Evolutionary conservation across 108 stramenopile genomes (phyloP).

Genomic region (Nitzschia sp.): DNA sequence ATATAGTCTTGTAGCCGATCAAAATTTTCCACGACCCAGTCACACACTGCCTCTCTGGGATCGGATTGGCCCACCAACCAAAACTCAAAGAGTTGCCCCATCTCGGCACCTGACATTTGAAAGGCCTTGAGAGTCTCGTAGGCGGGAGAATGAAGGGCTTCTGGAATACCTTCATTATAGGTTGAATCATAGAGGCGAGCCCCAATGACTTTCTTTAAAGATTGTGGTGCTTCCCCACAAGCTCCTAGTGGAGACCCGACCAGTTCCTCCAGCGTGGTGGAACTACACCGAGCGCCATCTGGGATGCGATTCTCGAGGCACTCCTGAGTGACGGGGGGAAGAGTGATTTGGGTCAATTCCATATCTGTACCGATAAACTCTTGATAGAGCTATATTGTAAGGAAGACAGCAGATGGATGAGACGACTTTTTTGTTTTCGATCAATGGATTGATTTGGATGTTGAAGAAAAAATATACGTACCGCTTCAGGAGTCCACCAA

Average conservation of each 20-base stretch:
- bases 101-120: background rate
- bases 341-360: slow-evolving; percentile 18
- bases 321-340: slow-evolving; percentile 27
- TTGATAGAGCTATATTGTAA: background rate
- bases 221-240: slow-evolving; percentile 17
- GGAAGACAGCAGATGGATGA: background rate
- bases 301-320: slow-evolving; percentile 16
- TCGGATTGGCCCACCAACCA: slow-evolving; percentile 18
- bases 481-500: slow-evolving; percentile 44
- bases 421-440: no score
- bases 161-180: background rate
- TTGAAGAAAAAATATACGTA: background rate
- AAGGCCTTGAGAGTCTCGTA: slow-evolving; percentile 16
- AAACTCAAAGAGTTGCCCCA: slow-evolving; percentile 8
- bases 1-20: slow-evolving; percentile 14
- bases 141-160: slow-evolving; percentile 5
- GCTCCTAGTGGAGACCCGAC: slow-evolving; percentile 22
- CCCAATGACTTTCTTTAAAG: slow-evolving; percentile 8
- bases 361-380: slow-evolving; percentile 31
- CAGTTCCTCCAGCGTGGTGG: background rate
- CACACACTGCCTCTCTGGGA: slow-evolving; percentile 34
- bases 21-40: slow-evolving; percentile 35
- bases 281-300: slow-evolving; percentile 8
- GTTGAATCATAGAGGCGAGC: background rate
- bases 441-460: background rate